Base-by-base conservation (phyloP, 345 rosid genomes). In the Camelina sativa region DNA sequence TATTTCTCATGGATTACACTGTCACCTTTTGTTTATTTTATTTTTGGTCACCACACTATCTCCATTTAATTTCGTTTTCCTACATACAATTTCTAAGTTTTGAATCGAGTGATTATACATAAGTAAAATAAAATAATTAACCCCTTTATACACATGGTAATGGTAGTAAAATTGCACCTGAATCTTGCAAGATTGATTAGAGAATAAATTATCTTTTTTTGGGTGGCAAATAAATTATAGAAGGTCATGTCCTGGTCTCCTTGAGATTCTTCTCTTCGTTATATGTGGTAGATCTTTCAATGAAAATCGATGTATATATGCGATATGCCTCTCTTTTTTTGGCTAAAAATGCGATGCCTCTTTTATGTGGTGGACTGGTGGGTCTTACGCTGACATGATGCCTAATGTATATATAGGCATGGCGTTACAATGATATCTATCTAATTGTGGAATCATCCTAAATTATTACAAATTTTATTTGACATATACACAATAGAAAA, bases 271-370 rank as follows among this genome's bases (percentile, higher is more conserved):
- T 4, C 3, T 22, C 12, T 11, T 52, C 3, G 32, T 51, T 51
- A 10, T 52, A 17, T 9, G 56, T 52, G 56, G n/a, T 20, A 22
- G 11, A 52, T 52, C 9, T 52, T 52, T 20, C n/a, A 2, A 17
- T 51, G 10, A 22, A 22, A 22, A 6, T 22, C 22, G 25, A 11
- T 53, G 58, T 2, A 54, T 54, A 54, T 11, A 54, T 54, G 58
- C 35, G 34, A 54, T 53, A 34, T 34, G 58, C 58, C 58, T 53
- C 58, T 53, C 12, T 53, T 23, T 23, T 11, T 52, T 52, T 52
- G n/a, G 58, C 3, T 6, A 1, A 53, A 53, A 53, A 53, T 53
- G 32, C 2, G 8, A 53, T 54, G 58, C 35, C 4, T 54, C 16
- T 54, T 28, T 23, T 6, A 54, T 41, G 34, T 23, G 58, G 57